These are phyloP conservation scores for Aspergillus baeticus DNA, from an alignment of 495 filamentous ascomycete genomes.

Conservation along the genomic window DNA sequence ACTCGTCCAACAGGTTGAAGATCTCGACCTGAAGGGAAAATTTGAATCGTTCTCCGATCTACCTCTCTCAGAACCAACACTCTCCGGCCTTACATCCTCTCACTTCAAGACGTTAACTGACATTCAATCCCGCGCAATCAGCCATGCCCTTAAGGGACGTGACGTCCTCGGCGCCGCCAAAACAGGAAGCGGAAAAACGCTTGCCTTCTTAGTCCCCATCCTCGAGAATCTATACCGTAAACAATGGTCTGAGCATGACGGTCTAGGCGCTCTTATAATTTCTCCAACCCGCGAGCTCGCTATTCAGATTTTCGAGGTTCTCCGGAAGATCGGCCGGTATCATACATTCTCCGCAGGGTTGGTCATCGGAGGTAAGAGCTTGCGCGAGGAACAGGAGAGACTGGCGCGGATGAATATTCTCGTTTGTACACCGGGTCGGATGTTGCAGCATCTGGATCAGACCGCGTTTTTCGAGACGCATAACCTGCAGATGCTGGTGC, in stretches of 20 bases:
- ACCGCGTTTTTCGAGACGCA: constrained; percentile 86
- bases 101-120: constrained; percentile 91
- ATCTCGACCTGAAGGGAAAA: constrained; percentile 49
- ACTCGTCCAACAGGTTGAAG: constrained; percentile 48
- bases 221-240: constrained; percentile 92
- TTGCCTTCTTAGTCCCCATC: constrained; percentile 89
- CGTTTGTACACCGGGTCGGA: constrained; percentile 91
- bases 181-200: constrained; percentile 94
- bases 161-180: constrained; percentile 96
- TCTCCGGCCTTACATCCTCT: constrained; percentile 74
- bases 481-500: constrained; percentile 86
- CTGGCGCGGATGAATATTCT: constrained; percentile 95
- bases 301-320: constrained; percentile 94
- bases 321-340: constrained; percentile 84
- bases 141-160: constrained; percentile 76
- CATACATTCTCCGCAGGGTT: constrained; percentile 92
- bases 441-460: constrained; percentile 95
- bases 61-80: constrained; percentile 83
- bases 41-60: constrained; percentile 67
- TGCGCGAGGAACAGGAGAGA: constrained; percentile 84
- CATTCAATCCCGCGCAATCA: constrained; percentile 85
- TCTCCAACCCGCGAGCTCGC: constrained; percentile 94
- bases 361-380: constrained; percentile 90
- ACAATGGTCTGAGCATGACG: constrained; percentile 88
- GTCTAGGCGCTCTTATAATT: constrained; percentile 87